Percentiles rank a stretch among this genome's conserved stretches.
These are phyloP conservation scores for Aspergillus ellipticus DNA, from an alignment of 495 filamentous ascomycete genomes.

Conservation along the genomic window DNA sequence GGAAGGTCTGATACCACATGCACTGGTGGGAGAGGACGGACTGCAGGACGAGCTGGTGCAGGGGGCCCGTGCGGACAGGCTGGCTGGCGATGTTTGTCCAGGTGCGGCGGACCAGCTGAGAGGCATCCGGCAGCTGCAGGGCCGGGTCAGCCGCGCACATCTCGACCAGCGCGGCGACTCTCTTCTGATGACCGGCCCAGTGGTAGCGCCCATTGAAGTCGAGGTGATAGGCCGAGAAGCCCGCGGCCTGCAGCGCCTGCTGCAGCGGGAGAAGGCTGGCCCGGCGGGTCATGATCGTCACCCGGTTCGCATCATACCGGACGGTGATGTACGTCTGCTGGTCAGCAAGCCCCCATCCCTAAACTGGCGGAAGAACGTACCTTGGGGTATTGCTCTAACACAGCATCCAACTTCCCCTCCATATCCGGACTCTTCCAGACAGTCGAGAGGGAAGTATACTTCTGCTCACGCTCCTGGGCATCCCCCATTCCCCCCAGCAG, in stretches of 20 bases:
- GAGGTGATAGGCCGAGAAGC: conserved; percentile 25
- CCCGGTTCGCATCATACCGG: conserved; percentile 15
- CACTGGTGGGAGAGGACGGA: conserved; percentile 40
- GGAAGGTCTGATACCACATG: conserved; percentile 39
- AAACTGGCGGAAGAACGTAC: too few relatives aligned
- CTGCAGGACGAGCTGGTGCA: conserved; percentile 31
- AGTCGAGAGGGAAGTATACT: conserved; percentile 19
- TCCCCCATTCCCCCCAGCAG: conserved; percentile 41
- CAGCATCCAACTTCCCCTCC: neutral
- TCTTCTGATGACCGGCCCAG: conserved; percentile 12
- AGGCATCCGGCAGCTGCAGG: conserved; percentile 38
- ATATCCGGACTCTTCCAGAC: conserved; percentile 11
- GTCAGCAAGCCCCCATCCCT: too few relatives aligned
- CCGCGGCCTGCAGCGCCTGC: conserved; percentile 29
- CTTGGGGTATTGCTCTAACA: conserved; percentile 9
- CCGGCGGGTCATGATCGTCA: conserved; percentile 22
- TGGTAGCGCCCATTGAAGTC: conserved; percentile 23
- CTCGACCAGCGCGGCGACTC: conserved; percentile 1
- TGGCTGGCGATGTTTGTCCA: conserved; percentile 24
- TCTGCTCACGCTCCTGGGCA: conserved; percentile 30
- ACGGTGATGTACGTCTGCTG: conserved; percentile 20
- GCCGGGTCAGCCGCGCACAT: conserved; percentile 7
- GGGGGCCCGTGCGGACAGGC: conserved; percentile 3
- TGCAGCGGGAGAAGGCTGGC: conserved; percentile 3
- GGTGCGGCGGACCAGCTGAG: conserved; percentile 25